Conservation (phyloP, 2,329 filamentous ascomycete genomes). For the Akanthomyces uredinophilus region DNA sequence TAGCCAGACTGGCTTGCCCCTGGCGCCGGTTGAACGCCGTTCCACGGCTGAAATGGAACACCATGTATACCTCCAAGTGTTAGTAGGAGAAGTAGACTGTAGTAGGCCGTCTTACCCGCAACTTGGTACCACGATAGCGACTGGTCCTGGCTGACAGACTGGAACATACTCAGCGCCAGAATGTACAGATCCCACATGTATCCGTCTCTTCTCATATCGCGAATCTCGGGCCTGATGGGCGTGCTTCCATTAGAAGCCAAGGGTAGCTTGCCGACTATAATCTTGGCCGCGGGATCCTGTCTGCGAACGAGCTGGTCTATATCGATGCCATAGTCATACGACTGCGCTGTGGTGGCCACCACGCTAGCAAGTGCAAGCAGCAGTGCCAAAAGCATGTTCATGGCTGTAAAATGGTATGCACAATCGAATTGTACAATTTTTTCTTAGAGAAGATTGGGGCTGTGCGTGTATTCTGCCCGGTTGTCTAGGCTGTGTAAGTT, state of each 20-base stretch:
- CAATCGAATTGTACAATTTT: background rate
- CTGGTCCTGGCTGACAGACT: slow-evolving; percentile 57
- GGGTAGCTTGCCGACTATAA: slow-evolving; percentile 42
- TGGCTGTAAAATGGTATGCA: background rate
- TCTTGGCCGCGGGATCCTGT: slow-evolving; percentile 28
- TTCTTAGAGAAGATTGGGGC: background rate
- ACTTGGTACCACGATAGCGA: slow-evolving; percentile 73
- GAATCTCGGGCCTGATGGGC: slow-evolving; percentile 59
- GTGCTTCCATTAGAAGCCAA: slow-evolving; percentile 33
- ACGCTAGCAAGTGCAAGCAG: background rate
- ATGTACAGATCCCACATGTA: slow-evolving; percentile 74
- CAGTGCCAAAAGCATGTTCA: background rate
- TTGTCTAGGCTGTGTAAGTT: background rate
- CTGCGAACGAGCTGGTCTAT: slow-evolving; percentile 36
- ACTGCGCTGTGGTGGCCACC: slow-evolving; percentile 18
- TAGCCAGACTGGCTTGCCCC: slow-evolving; percentile 61
- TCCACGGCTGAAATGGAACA: slow-evolving; percentile 57
- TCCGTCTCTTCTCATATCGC: slow-evolving; percentile 56
- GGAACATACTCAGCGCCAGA: slow-evolving; percentile 67
- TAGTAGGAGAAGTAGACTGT: background rate
- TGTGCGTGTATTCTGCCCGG: background rate
- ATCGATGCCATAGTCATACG: slow-evolving; percentile 50
- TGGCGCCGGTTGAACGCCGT: slow-evolving; percentile 42
- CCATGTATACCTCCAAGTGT: slow-evolving; percentile 66
- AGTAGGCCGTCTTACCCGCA: slow-evolving; percentile 49